A percentile compares a stretch with the other conserved stretches of the same genome.
phyloP scores from a whole-genome alignment of 768 basidiomycete genomes.

The Termitomyces sp. region DNA sequence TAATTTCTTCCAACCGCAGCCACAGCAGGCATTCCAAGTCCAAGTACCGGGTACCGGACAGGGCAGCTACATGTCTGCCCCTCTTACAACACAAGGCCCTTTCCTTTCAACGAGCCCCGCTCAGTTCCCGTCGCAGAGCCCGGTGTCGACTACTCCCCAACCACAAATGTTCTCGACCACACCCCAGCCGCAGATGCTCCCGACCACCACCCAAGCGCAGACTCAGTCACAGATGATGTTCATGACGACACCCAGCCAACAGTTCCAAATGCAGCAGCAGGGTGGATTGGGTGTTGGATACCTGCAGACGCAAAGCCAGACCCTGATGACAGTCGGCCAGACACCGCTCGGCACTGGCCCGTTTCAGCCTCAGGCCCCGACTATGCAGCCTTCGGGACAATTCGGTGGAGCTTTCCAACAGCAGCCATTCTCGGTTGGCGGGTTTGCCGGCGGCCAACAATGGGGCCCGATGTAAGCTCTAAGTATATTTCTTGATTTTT shows the following conservation, averaged over 20 bases:
- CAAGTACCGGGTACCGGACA: constrained; percentile 16
- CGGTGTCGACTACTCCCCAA: constrained; percentile 20
- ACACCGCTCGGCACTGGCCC: not conserved
- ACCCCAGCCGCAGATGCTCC: constrained; percentile 29
- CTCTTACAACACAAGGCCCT: constrained; percentile 22
- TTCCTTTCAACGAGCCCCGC: constrained; percentile 32
- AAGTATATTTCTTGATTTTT: not conserved
- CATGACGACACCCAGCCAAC: constrained; percentile 23
- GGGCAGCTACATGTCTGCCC: constrained; percentile 22
- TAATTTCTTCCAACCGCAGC: constrained; percentile 20
- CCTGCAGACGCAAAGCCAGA: constrained; percentile 14
- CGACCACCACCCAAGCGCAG: constrained; percentile 24
- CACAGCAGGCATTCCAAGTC: constrained; percentile 21
- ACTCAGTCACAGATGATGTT: constrained; percentile 18
- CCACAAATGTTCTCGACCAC: constrained; percentile 17
- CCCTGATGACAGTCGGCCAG: constrained; percentile 10
- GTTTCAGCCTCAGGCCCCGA: constrained; percentile 1
- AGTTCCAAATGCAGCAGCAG: constrained; percentile 21
- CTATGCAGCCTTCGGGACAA: constrained; percentile 20
- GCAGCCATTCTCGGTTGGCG: constrained; percentile 12
- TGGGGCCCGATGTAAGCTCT: constrained; percentile 37
- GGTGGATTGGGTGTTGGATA: constrained; percentile 6
- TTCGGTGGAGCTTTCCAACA: constrained; percentile 17
- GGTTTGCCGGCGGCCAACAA: constrained; percentile 21
- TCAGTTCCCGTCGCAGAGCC: constrained; percentile 32